These are phyloP conservation scores for Irpex sp. DNA, from an alignment of 1,284 basidiomycete species.

Conservation along the genomic window DNA sequence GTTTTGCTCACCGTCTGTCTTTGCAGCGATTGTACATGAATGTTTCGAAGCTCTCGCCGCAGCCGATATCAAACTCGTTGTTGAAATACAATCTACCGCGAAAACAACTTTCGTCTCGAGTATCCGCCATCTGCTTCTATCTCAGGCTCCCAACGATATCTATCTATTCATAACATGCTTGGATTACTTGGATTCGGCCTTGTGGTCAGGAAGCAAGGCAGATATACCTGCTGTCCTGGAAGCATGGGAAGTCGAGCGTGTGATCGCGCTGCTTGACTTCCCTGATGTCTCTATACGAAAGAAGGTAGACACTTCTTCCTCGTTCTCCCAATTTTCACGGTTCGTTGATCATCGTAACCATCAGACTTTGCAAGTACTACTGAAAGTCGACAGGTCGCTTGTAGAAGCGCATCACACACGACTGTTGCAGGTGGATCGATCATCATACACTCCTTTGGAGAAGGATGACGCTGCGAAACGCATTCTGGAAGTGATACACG, in stretches of 20 bases:
- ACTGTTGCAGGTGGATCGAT: conserved; percentile 36
- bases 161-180: conserved; percentile 66
- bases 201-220: conserved; percentile 64
- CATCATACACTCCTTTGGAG: conserved; percentile 29
- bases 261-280: conserved; percentile 63
- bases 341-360: conserved; percentile 4
- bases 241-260: conserved; percentile 62
- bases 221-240: conserved; percentile 52
- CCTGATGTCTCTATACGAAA: conserved; percentile 54
- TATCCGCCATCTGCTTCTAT: conserved; percentile 56
- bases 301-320: conserved; percentile 39
- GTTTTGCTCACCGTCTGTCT: neutral
- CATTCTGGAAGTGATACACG: conserved; percentile 54
- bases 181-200: conserved; percentile 45
- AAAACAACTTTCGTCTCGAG: conserved; percentile 36
- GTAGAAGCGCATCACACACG: conserved; percentile 52
- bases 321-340: conserved; percentile 13
- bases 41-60: conserved; percentile 47
- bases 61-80: conserved; percentile 28
- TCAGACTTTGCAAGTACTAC: conserved; percentile 56
- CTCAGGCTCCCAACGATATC: conserved; percentile 53
- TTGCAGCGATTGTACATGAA: conserved; percentile 24
- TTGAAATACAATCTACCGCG: conserved; percentile 19
- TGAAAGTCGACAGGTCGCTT: conserved; percentile 52
- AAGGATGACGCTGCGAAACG: conserved; percentile 38